phyloP scores from a whole-genome alignment of 805 yeast species.

The Ascoidea tarda region DNA sequence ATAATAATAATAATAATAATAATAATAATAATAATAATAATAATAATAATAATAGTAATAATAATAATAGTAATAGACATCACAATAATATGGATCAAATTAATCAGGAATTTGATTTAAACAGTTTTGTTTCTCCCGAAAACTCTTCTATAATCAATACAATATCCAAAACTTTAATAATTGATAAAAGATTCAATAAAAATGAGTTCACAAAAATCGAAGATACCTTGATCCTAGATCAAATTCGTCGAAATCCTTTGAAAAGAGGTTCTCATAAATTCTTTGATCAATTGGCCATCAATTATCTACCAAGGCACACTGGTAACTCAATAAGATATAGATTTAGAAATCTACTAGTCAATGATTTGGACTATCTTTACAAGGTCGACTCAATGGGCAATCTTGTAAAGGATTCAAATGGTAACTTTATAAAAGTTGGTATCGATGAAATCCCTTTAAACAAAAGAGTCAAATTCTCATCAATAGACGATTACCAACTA shows the following conservation, averaged over 20 bases:
- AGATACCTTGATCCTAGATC: not conserved
- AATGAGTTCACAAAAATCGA: not conserved
- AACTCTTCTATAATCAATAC: no score
- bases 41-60: no score
- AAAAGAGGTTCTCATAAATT: slow-evolving; percentile 58
- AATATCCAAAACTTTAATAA: not conserved
- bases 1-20: no score
- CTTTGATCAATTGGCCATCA: slow-evolving; percentile 44
- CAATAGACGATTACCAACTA: slow-evolving; percentile 52
- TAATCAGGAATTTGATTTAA: not conserved
- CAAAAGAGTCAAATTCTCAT: slow-evolving; percentile 48
- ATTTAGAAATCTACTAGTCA: slow-evolving; percentile 30
- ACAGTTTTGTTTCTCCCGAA: no score
- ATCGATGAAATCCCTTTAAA: slow-evolving; percentile 27
- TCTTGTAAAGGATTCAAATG: slow-evolving; percentile 26
- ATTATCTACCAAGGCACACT: slow-evolving; percentile 45
- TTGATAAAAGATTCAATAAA: no score
- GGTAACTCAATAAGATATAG: slow-evolving; percentile 65
- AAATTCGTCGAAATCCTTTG: slow-evolving; percentile 11
- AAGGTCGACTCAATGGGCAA: slow-evolving; percentile 30
- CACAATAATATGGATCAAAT: not conserved
- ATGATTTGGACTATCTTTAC: slow-evolving; percentile 31
- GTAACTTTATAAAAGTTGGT: slow-evolving; percentile 24
- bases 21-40: no score
- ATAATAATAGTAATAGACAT: no score